Base-by-base conservation (phyloP, 2,329 filamentous ascomycete species). In the Macrophomina phaseolina region DNA sequence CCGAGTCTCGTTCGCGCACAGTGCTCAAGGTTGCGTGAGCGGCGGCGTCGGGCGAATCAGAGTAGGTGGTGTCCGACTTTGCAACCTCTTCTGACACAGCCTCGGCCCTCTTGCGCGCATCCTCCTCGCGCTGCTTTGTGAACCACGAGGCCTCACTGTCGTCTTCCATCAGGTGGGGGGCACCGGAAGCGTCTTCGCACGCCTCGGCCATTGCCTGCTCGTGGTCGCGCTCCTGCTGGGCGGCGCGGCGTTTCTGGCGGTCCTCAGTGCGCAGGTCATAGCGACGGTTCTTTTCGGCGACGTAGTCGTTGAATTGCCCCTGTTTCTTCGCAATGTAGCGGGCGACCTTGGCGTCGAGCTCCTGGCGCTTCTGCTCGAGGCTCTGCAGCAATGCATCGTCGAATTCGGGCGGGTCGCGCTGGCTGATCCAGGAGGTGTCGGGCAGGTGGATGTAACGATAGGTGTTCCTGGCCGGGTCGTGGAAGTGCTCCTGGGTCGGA, bases 321-420 rank as follows among this genome's bases (percentile, higher is more conserved):
- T 67, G 65, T 55, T 67, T 67, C 58, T 67, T 67, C n/a, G 49
- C 48, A 18, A 67, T 67, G 58, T 67, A 67, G 46, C 65, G 65
- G 30, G 48, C 48, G 36, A 67, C 58, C 49, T 67, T 67, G 36
- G 65, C 65, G 65, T 67, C 65, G 56, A 67, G 65, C 34, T 67
- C 65, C 48, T 55, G 58, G 38, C 65, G 65, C 38, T 67, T 67
- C 56, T 62, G 56, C 46, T 67, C 65, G 58, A 67, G 65, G 49
- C 48, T 67, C 34, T 62, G 56, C 48, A 67, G 56, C 65, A 67
- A 63, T 38, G 56, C 38, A 28, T 62, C 65, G 56, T 67, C 65
- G 49, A 62, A 67, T 36, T 67, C 65, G 56, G 56, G 65, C 3
- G 65, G 65, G 49, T 67, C 65, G 38, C 40, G 48, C 30, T 63